Percentiles rank a stretch among this genome's conserved stretches.
Conservation (phyloP, 1,284 basidiomycete genomes). For the Apiotrichum gracile region DNA sequence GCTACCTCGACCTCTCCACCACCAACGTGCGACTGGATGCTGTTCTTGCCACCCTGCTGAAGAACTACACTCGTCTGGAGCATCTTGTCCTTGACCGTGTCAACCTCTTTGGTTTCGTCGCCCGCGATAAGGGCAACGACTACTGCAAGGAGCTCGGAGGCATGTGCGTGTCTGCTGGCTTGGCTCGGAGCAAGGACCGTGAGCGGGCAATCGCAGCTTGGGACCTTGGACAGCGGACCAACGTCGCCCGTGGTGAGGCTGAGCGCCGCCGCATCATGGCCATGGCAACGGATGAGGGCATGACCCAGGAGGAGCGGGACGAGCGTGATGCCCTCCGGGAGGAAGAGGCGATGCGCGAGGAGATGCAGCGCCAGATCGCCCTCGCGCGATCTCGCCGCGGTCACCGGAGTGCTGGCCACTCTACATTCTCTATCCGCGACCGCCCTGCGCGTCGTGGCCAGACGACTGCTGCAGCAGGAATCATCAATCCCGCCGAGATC, state of each 20-base stretch:
- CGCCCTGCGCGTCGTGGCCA: constrained; percentile 20
- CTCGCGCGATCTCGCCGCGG: constrained; percentile 35
- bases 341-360: constrained; percentile 18
- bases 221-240: constrained; percentile 35
- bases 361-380: constrained; percentile 28
- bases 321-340: constrained; percentile 13
- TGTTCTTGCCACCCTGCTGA: constrained; percentile 34
- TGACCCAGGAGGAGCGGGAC: constrained; percentile 7
- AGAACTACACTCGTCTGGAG: constrained; percentile 33
- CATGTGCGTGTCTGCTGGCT: constrained; percentile 34
- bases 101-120: constrained; percentile 47
- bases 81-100: constrained; percentile 47
- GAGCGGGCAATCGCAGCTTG: constrained; percentile 41
- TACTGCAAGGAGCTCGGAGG: constrained; percentile 40
- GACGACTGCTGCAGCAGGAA: constrained; percentile 2
- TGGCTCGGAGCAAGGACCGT: constrained; percentile 41
- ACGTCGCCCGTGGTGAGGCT: constrained; percentile 26
- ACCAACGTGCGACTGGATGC: constrained; percentile 47
- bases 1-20: constrained; percentile 48
- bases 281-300: constrained; percentile 1
- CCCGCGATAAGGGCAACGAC: constrained; percentile 39
- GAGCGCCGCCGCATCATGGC: constrained; percentile 12
- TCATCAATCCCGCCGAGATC: constrained; percentile 19
- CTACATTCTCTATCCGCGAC: constrained; percentile 43
- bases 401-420: constrained; percentile 40